These are phyloP conservation scores for Thraustochytrium sp. DNA, from an alignment of 352 stramenopile genomes.

Conservation along the genomic window DNA sequence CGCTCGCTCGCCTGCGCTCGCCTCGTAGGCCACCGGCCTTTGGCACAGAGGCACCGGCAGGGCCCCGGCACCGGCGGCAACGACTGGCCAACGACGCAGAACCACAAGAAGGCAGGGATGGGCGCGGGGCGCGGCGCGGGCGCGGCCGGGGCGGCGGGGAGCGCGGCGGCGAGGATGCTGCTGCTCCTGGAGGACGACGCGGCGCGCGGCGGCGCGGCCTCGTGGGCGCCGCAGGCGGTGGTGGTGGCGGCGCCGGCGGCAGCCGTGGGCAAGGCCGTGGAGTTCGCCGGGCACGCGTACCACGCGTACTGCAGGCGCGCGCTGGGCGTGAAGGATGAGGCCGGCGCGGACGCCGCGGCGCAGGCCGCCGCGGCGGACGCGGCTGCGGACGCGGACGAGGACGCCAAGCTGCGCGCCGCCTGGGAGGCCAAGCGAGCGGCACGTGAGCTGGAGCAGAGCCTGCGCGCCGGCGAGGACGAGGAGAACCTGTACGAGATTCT, in stretches of 20 bases:
- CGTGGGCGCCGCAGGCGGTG: not conserved
- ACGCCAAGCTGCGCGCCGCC: slow-evolving; percentile 27
- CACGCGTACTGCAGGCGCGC: not conserved
- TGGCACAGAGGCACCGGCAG: no score
- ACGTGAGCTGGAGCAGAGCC: not conserved
- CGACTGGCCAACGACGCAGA: no score
- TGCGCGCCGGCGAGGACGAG: slow-evolving; percentile 1
- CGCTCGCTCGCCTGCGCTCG: no score
- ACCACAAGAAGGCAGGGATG: no score
- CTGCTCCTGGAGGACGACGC: not conserved
- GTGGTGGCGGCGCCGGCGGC: not conserved
- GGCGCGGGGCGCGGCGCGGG: not conserved
- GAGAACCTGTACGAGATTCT: slow-evolving; percentile 53
- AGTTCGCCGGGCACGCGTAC: slow-evolving; percentile 7
- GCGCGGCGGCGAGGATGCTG: not conserved
- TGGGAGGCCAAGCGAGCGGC: slow-evolving; percentile 23
- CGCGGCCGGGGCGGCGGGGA: not conserved
- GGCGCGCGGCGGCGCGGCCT: not conserved
- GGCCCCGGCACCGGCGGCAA: no score
- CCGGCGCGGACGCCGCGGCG: not conserved
- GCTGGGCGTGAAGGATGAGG: not conserved
- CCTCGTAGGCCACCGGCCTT: no score
- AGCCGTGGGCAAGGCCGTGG: not conserved
- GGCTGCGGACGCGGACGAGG: not conserved
- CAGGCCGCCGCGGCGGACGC: not conserved